Evolutionary conservation across 2,329 filamentous ascomycete species (phyloP).

Genomic region (Aspergillus cejpii): DNA sequence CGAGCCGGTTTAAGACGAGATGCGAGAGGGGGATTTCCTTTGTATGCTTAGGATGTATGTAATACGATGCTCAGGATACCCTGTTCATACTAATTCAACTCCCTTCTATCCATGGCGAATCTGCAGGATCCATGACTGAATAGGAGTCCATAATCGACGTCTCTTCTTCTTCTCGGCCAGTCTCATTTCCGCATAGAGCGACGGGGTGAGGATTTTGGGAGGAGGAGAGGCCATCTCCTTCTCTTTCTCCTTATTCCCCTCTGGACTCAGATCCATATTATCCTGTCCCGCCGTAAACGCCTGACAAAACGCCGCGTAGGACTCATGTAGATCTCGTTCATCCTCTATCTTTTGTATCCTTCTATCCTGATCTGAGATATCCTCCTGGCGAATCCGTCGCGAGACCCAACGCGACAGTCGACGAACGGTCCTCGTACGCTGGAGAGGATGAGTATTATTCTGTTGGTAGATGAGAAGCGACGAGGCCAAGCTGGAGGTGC

Average conservation of each 20-base stretch:
- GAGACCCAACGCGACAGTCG: slow-evolving; percentile 3
- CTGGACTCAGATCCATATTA: neutral
- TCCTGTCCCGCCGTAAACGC: slow-evolving; percentile 8
- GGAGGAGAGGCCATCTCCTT: neutral
- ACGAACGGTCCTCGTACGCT: neutral
- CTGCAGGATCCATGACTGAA: neutral
- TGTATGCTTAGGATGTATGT: slow-evolving; percentile 24
- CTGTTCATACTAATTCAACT: slow-evolving; percentile 12
- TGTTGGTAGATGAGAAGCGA: neutral
- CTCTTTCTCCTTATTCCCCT: neutral
- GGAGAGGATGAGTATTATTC: neutral
- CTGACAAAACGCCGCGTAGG: slow-evolving; percentile 12
- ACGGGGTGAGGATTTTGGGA: slow-evolving; percentile 1
- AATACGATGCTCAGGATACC: slow-evolving; percentile 26
- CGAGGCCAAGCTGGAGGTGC: neutral
- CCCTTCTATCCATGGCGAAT: no score
- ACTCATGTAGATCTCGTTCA: neutral
- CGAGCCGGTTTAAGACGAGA: no score
- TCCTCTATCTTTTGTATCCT: neutral
- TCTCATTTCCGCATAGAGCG: neutral
- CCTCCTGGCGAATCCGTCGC: neutral
- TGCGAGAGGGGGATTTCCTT: no score
- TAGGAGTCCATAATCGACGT: neutral
- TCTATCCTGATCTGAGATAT: neutral
- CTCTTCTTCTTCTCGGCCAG: neutral